Conservation (phyloP, 805 yeast species). For the Kodamaea nitidulidarum region DNA sequence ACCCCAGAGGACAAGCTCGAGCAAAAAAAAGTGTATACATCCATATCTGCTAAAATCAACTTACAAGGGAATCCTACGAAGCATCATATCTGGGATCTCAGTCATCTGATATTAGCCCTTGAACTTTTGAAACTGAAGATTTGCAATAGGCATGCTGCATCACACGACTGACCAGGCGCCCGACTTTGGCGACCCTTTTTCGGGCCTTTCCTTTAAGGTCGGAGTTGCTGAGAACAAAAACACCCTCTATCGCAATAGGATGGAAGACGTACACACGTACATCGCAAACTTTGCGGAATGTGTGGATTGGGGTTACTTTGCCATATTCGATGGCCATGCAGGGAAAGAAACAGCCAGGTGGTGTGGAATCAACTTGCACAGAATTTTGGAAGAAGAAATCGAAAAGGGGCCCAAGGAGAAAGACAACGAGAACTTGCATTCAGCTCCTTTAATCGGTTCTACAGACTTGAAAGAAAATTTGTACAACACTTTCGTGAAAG, state of each 20-base stretch:
- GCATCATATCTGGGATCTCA: not conserved
- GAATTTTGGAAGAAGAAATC: constrained; percentile 58
- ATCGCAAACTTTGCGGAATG: constrained; percentile 90
- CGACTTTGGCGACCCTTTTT: constrained; percentile 39
- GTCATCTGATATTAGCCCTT: not conserved
- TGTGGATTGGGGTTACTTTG: constrained; percentile 92
- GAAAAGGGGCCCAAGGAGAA: constrained; percentile 5
- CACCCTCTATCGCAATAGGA: constrained; percentile 70
- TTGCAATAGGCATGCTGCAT: not conserved
- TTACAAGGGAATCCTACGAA: not conserved
- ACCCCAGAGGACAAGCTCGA: not conserved
- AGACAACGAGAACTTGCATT: constrained; percentile 6
- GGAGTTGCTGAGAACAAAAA: constrained; percentile 93
- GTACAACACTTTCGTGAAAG: constrained; percentile 64
- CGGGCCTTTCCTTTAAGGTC: constrained; percentile 66
- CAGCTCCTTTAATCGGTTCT: constrained; percentile 18
- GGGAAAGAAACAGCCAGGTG: constrained; percentile 90
- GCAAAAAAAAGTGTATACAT: not conserved
- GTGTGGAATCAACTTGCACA: constrained; percentile 86
- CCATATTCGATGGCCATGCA: constrained; percentile 95
- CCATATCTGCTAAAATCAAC: not conserved
- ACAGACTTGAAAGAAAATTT: constrained; percentile 62
- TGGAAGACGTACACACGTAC: constrained; percentile 96
- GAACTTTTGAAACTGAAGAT: not conserved
- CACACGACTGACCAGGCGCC: constrained; percentile 1